These are phyloP conservation scores for Pichia cephalocereana DNA, from an alignment of 805 yeast species.

Conservation along the genomic window DNA sequence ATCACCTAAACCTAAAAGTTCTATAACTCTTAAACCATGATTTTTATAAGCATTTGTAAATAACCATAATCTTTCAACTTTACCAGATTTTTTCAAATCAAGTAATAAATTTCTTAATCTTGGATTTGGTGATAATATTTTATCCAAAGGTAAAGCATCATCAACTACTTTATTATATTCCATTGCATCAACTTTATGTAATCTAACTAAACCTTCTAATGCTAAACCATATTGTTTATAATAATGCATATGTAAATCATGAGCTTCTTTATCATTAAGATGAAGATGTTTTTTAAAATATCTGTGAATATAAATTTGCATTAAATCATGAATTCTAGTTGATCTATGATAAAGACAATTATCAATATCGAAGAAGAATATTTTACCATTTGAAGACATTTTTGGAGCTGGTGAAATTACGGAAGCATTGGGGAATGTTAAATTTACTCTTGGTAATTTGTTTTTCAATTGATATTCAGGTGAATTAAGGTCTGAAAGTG, in stretches of 20 bases:
- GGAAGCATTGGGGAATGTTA: conserved; percentile 23
- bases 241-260: conserved; percentile 58
- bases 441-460: conserved; percentile 18
- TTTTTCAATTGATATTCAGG: neutral
- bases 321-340: conserved; percentile 69
- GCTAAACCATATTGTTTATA: conserved; percentile 88
- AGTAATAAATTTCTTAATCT: conserved; percentile 44
- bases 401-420: conserved; percentile 15
- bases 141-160: conserved; percentile 81
- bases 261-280: conserved; percentile 67
- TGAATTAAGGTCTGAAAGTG: neutral
- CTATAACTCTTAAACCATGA: conserved; percentile 76
- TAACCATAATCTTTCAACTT: conserved; percentile 74
- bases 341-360: conserved; percentile 79
- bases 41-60: conserved; percentile 91
- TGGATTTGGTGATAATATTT: conserved; percentile 58
- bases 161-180: conserved; percentile 86
- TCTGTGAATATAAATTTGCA: conserved; percentile 78
- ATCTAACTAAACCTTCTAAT: conserved; percentile 72
- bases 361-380: conserved; percentile 86
- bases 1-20: conserved; percentile 82
- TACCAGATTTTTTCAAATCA: conserved; percentile 33
- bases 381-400: conserved; percentile 17
- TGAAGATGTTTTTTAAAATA: conserved; percentile 62
- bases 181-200: conserved; percentile 71